Base-by-base conservation (phyloP, 371 early-diverging fungal genomes). In the Lichtheimia corymbifera region DNA sequence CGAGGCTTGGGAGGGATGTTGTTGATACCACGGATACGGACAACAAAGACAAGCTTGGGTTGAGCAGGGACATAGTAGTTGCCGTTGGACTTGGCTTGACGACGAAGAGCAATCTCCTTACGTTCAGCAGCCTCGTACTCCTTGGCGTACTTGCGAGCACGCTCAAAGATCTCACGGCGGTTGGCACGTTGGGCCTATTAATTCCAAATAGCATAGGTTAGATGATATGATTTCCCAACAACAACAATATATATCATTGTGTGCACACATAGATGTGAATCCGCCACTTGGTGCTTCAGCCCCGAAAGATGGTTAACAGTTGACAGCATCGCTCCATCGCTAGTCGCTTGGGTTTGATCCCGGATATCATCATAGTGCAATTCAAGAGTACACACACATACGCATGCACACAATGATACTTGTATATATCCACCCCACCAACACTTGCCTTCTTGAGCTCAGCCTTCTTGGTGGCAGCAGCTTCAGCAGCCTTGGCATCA, bases 1-100 rank as follows among this genome's bases (percentile, higher is more conserved):
- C 97, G 91, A 72, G 98, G 96, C 93, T 97, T 99, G 82, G 99
- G 99, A 55, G 99, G 89, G 67, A 98, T 91, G 88, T 97, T 96
- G 92, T 95, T 97, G 89, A 97, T 93, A 87, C 89, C 95, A 83
- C 93, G 93, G 77, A 94, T 93, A 81, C 93, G 96, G 83, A 98
- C 85, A 70, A 99, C 98, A 68, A 99, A 97, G 71, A 94, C 97
- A 58, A 99, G 89, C 90, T 97, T 97, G 80, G 96, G 88, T 87
- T 98, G 94, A 65, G 94, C 94, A 53, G 96, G 91, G 53, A 99
- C 97, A 79, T 93, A 98, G 89, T 91, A 97, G 87, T 88, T 88
- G 66, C 95, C 95, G 64, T 81, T 65, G 69, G 90, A 80, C 86
- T 93, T 93, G 82, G 98, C 97, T 83, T 91, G 88, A 79, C 98